Evolutionary conservation across 2,329 filamentous ascomycete species (phyloP), one percentile per base, ranked within the genome.

Genomic region (Claviceps citrina): DNA sequence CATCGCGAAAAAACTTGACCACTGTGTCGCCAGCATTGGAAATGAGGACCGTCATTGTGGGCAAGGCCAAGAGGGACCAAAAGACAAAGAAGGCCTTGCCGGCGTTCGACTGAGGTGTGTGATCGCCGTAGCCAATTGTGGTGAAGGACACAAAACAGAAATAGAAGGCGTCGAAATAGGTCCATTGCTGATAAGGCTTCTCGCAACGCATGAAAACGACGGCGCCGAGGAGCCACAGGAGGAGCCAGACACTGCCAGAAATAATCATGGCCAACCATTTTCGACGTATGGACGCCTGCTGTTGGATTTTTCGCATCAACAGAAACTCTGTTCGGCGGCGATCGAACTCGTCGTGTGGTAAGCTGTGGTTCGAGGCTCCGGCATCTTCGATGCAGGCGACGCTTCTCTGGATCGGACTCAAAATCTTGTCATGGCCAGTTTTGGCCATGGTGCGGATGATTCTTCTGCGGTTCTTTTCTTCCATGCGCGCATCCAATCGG

Each of bases 21-120:
- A 94, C 71, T 0, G 87, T 95, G 51, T 93, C 81, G 19, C 82
- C 83, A 43, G 91, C 81, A 48, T 87, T 82, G 9, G 77, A 81
- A 46, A 93, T 82, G 10, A 95, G 70, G 15, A 93, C 78, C 0
- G 87, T 93, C 71, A 87, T 87, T 2, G 83, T 87, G 0, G 87
- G 87, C 3, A 94, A 68, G 0, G 86, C 85, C 20, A 94, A 70
- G 1, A 95, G 58, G 12, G 79, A 84, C 87, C 87, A 95, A 41
- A 94, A 78, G n/a, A 95, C 83, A 51, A 93, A 95, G 56, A 94
- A 93, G 0, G 83, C 76, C 40, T 83, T 78, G 1, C 83, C 84
- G 0, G 78, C 71, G 46, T 86, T 87, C 2, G 79, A 83, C n/a
- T 76, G 65, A 0, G 85, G 85, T 1, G 78, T 76, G 5, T 80